These are phyloP conservation scores for Inga laurina DNA, from an alignment of 306 rosid species.

Conservation along the genomic window DNA sequence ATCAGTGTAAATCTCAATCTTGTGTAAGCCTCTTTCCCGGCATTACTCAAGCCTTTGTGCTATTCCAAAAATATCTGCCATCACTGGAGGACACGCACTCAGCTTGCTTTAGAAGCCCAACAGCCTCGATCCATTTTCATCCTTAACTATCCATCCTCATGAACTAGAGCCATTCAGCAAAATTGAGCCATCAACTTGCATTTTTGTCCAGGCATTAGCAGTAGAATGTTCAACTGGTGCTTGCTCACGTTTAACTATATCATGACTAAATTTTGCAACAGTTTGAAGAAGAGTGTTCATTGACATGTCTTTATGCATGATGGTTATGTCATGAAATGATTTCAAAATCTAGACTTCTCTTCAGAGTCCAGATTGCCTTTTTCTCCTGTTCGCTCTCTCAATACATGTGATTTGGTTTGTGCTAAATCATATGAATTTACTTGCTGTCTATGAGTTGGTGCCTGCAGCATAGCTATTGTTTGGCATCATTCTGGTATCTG, in stretches of 20 bases:
- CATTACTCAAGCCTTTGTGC: neutral
- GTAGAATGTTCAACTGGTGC: neutral
- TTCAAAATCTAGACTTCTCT: slow-evolving; percentile 6
- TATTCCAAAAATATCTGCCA: neutral
- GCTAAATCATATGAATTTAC: neutral
- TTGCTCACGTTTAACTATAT: neutral
- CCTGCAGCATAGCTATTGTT: slow-evolving; percentile 13
- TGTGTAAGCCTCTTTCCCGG: neutral
- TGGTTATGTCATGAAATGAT: neutral
- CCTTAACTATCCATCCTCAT: neutral
- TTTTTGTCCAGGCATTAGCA: neutral
- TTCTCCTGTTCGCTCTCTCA: neutral
- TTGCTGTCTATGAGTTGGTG: neutral
- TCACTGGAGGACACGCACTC: neutral
- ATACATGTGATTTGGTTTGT: neutral
- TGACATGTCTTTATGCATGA: neutral
- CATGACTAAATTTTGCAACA: slow-evolving; percentile 2
- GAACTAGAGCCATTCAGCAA: neutral
- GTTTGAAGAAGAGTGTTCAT: slow-evolving; percentile 4
- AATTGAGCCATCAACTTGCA: neutral
- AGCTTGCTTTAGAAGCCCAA: neutral
- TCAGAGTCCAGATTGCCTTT: neutral
- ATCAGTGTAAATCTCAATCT: neutral
- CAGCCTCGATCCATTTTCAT: neutral
- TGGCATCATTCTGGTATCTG: slow-evolving; percentile 12